phyloP scores from a whole-genome alignment of 2,329 filamentous ascomycete species.

The Harringtonia aguacate region DNA sequence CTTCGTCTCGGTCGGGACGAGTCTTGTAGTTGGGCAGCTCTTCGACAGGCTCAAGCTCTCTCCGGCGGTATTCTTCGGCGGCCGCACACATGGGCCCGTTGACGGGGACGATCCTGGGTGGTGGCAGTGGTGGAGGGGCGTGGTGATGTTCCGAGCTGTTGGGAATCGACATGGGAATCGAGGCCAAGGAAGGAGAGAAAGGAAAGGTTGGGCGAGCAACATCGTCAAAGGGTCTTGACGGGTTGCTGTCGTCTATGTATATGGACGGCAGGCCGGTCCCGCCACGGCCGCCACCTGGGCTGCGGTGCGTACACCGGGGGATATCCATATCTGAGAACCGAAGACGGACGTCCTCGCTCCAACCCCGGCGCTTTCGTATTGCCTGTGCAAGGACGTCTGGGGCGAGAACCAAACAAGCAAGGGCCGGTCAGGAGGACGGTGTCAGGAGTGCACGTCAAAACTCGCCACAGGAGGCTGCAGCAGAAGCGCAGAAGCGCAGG shows the following conservation, averaged over 20 bases:
- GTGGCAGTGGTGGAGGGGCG: conserved; percentile 25
- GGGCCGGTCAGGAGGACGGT: background rate
- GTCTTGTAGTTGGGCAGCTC: conserved; percentile 14
- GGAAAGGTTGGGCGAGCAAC: conserved; percentile 6
- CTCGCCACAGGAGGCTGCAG: conserved; percentile 1
- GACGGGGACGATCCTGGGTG: conserved; percentile 20
- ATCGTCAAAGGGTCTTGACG: conserved; percentile 5
- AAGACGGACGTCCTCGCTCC: background rate
- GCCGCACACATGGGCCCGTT: conserved; percentile 13
- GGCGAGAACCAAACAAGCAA: too few species aligned
- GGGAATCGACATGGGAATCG: conserved; percentile 26
- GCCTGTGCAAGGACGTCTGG: too few species aligned
- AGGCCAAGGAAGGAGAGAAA: conserved; percentile 19
- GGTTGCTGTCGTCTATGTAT: conserved; percentile 13
- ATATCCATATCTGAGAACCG: conserved; percentile 11
- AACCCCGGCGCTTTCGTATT: background rate
- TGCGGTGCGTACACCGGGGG: conserved; percentile 6
- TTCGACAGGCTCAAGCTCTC: conserved; percentile 8
- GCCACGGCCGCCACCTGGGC: conserved; percentile 2
- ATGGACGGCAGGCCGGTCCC: conserved; percentile 11
- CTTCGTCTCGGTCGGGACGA: conserved; percentile 13
- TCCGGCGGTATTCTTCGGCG: conserved; percentile 9
- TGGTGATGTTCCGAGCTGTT: conserved; percentile 21
- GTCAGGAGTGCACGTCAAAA: background rate
- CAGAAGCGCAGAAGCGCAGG: too few species aligned